phyloP scores from a whole-genome alignment of 495 filamentous ascomycete genomes.

The Chaetomium fimeti region DNA sequence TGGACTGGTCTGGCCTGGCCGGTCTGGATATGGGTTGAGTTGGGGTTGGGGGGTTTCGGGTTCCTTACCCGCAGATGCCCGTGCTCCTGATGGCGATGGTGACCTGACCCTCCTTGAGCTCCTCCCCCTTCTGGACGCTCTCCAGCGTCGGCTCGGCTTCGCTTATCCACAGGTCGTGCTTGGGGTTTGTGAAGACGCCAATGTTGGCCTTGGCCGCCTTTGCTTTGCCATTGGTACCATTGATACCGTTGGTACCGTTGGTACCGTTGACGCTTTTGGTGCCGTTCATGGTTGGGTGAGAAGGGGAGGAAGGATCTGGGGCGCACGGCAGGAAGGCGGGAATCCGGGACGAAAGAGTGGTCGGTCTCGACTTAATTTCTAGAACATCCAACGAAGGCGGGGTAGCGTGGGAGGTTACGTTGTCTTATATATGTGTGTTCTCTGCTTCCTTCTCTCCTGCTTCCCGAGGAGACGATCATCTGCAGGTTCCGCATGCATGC shows the following conservation, averaged over 20 bases:
- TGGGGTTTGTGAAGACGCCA: conserved; percentile 90
- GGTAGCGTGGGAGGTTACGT: conserved; percentile 17
- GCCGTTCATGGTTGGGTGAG: conserved; percentile 1
- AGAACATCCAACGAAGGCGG: conserved; percentile 17
- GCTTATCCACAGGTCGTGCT: conserved; percentile 86
- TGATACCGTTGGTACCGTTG: conserved; percentile 2
- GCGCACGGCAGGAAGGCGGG: not conserved
- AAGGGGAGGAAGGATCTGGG: not conserved
- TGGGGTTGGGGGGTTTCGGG: too few species aligned
- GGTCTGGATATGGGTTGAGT: too few species aligned
- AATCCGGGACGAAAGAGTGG: not conserved
- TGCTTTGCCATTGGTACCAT: conserved; percentile 12
- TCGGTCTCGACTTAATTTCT: not conserved
- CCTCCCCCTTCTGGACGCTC: conserved; percentile 65
- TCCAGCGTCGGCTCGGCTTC: conserved; percentile 73
- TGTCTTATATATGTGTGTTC: conserved; percentile 18
- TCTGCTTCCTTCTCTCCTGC: not conserved
- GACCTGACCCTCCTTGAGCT: conserved; percentile 76
- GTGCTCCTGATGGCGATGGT: conserved; percentile 83
- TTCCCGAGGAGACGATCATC: not conserved
- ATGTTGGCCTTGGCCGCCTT: conserved; percentile 73
- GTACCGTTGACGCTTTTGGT: conserved; percentile 3
- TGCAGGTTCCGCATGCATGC: conserved; percentile 7
- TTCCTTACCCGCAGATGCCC: conserved; percentile 81
- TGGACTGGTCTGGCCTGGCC: too few species aligned